phyloP scores from a whole-genome alignment of 2,329 filamentous ascomycete genomes.

The Apiospora sp. region DNA sequence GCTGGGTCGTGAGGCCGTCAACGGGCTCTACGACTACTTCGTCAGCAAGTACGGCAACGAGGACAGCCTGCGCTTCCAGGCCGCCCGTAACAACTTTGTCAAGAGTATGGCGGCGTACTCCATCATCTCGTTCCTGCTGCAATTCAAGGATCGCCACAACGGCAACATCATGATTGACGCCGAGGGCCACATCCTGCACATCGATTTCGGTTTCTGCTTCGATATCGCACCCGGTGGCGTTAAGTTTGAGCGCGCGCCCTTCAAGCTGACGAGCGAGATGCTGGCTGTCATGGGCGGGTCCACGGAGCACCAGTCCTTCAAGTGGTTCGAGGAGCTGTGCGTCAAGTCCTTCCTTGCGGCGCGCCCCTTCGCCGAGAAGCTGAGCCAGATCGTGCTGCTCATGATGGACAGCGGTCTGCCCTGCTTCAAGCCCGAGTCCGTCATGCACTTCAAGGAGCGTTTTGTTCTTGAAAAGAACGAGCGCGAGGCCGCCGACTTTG shows the following conservation, averaged over 20 bases:
- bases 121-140: conserved; percentile 93
- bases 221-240: conserved; percentile 97
- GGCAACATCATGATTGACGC: conserved; percentile 99
- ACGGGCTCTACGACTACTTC: conserved; percentile 98
- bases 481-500: conserved; percentile 92
- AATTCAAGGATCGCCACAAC: conserved; percentile 99
- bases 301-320: conserved; percentile 85
- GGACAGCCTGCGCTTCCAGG: conserved; percentile 92
- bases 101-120: conserved; percentile 99
- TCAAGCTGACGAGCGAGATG: conserved; percentile 98
- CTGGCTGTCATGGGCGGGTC: conserved; percentile 97
- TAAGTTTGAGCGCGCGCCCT: conserved; percentile 96
- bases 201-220: conserved; percentile 99
- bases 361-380: conserved; percentile 85
- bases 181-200: conserved; percentile 95
- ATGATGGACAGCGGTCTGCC: conserved; percentile 97
- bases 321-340: conserved; percentile 95
- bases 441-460: conserved; percentile 89
- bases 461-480: conserved; percentile 94
- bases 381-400: conserved; percentile 86
- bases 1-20: conserved; percentile 97
- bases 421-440: conserved; percentile 96
- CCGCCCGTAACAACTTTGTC: conserved; percentile 95
- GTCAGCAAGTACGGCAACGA: conserved; percentile 97
- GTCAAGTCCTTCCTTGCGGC: conserved; percentile 94